Percentiles rank a stretch among this genome's conserved stretches.
These are phyloP conservation scores for Ceratocystis eucalypticola DNA, from an alignment of 2,329 filamentous ascomycete genomes.

Conservation along the genomic window DNA sequence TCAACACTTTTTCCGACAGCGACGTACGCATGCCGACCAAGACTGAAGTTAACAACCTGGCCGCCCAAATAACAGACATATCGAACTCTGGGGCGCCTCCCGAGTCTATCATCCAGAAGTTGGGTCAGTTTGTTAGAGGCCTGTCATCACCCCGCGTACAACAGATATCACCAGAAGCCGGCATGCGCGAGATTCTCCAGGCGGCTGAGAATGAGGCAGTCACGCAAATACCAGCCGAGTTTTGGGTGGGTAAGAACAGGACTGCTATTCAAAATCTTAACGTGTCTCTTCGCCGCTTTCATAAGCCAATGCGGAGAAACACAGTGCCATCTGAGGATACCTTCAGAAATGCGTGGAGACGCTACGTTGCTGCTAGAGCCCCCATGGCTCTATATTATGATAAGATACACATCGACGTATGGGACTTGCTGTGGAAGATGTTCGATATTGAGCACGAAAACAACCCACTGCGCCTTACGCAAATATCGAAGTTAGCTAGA, in stretches of 20 bases:
- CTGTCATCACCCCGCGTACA: conserved; percentile 13
- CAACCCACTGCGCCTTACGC: conserved; percentile 44
- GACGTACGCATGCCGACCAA: conserved; percentile 20
- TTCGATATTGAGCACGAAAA: conserved; percentile 39
- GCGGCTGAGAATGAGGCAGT: conserved; percentile 15
- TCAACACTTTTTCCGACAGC: conserved; percentile 16
- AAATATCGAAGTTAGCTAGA: conserved; percentile 47
- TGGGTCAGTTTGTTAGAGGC: conserved; percentile 16
- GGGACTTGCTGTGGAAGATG: conserved; percentile 53
- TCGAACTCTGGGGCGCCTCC: conserved; percentile 12
- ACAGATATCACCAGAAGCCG: conserved; percentile 1
- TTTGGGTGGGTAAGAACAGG: conserved; percentile 3
- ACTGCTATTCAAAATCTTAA: conserved; percentile 15
- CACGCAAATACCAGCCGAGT: conserved; percentile 7
- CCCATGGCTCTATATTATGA: conserved; percentile 35
- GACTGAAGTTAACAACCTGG: conserved; percentile 23
- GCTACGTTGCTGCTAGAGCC: conserved; percentile 35
- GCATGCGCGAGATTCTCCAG: conserved; percentile 13
- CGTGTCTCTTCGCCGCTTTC: conserved; percentile 16
- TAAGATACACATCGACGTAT: conserved; percentile 45
- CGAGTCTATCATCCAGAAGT: conserved; percentile 15
- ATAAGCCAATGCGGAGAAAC: conserved; percentile 17
- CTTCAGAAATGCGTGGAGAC: conserved; percentile 34
- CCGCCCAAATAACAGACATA: conserved; percentile 15
- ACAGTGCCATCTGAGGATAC: conserved; percentile 25